Evolutionary conservation across 2,329 filamentous ascomycete species (phyloP).

Genomic region (Remersonia thermophila): DNA sequence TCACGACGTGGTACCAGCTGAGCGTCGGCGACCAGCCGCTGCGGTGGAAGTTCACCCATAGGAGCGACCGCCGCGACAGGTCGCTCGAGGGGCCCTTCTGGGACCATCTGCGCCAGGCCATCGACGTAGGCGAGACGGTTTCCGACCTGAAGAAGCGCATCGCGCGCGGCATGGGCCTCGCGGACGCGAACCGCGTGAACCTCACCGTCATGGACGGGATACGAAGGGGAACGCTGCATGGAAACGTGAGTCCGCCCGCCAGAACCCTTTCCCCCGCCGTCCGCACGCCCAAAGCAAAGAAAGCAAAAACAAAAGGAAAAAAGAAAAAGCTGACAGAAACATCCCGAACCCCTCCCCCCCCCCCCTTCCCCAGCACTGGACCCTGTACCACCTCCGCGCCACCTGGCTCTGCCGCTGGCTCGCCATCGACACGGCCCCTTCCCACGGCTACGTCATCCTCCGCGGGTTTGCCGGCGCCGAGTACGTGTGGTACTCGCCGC

Average conservation of each 20-base stretch:
- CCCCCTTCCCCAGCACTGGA: conserved; percentile 20
- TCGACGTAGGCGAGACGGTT: conserved; percentile 20
- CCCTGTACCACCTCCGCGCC: conserved; percentile 15
- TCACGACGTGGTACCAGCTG: no score
- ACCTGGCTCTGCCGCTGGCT: conserved; percentile 24
- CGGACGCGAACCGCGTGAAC: conserved; percentile 19
- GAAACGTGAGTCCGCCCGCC: conserved; percentile 10
- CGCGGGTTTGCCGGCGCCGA: conserved; percentile 20
- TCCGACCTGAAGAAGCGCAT: conserved; percentile 17
- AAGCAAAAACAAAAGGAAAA: no score
- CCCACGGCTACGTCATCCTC: conserved; percentile 19
- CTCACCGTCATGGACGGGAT: conserved; percentile 22
- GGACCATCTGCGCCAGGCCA: conserved; percentile 2
- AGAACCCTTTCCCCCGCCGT: no score
- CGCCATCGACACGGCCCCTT: conserved; percentile 16
- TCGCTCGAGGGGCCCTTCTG: no score
- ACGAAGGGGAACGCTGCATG: conserved; percentile 20
- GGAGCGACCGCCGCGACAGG: no score
- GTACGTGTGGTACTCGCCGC: conserved; percentile 22
- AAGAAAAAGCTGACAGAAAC: no score
- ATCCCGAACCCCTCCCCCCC: no score
- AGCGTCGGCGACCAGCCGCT: no score
- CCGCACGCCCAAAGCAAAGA: no score
- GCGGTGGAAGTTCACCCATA: no score
- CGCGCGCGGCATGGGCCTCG: conserved; percentile 16